Conservation (phyloP, 2,329 filamentous ascomycete genomes). For the Ophiostoma ulmi region DNA sequence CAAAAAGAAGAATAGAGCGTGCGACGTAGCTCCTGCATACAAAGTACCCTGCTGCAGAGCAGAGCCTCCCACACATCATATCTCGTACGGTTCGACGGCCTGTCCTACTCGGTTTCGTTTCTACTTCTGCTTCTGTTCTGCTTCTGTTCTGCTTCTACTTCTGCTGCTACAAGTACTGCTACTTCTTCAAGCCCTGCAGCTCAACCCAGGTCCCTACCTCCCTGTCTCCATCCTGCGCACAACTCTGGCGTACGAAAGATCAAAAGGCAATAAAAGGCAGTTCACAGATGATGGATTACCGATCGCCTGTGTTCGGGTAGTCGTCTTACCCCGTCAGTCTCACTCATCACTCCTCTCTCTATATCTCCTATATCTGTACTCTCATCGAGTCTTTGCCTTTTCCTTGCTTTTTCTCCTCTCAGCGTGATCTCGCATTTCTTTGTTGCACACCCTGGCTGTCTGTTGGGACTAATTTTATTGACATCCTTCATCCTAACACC, state of each 20-base stretch:
- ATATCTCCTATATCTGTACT: not conserved
- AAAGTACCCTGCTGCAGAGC: not conserved
- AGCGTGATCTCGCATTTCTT: not conserved
- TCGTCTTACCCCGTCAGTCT: not conserved
- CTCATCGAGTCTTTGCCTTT: not conserved
- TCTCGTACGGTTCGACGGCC: not conserved
- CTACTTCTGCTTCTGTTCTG: too few species aligned
- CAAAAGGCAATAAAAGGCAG: not conserved
- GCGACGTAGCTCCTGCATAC: too few species aligned
- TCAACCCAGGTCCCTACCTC: not conserved
- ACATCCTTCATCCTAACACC: conserved; percentile 11
- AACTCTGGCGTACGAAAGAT: not conserved
- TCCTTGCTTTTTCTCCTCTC: conserved; percentile 4
- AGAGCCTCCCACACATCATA: not conserved
- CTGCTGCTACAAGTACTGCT: not conserved
- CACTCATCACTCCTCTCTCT: not conserved
- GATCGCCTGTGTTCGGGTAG: not conserved
- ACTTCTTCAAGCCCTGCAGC: not conserved
- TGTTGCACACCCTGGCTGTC: conserved; percentile 14
- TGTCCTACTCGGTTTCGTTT: not conserved
- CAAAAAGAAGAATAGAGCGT: not conserved
- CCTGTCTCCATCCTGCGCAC: too few species aligned
- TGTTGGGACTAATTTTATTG: conserved; percentile 7
- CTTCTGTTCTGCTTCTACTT: not conserved
- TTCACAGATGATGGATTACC: not conserved